Evolutionary conservation across 2,329 filamentous ascomycete species (phyloP), one percentile per base, ranked within the genome.

Genomic region (Madurella fahalii): DNA sequence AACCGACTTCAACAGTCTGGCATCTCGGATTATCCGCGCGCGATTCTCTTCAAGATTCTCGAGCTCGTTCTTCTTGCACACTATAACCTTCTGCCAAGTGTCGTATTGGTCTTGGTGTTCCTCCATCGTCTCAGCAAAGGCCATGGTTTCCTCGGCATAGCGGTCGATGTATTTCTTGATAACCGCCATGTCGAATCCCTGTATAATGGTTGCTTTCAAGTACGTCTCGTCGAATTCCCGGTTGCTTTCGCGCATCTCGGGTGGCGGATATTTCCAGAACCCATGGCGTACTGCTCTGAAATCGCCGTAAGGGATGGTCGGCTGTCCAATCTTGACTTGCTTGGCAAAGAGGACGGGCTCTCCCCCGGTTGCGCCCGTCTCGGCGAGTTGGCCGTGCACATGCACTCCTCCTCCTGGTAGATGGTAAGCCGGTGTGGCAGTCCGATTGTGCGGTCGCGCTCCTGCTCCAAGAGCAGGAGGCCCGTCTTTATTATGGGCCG

Each of bases 161-260:
- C 20, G 15, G 32, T 37, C 20, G 8, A 57, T 12, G 9, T 20
- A 16, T 9, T 42, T 9, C 13, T 54, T 48, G 16, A 59, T 39
- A 12, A 44, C 1, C 3, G 43, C 39, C 4, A n/a, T 2, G n/a
- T 54, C 41, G 12, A 57, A 50, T 1, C 41, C 41, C 15, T 30
- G 5, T 8, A 32, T n/a, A 18, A 17, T 12, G 11, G 54, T 20
- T 20, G 25, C 31, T 39, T 52, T 49, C 12, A 57, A 42, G 11
- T 37, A 37, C 17, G 47, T 20, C 43, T 15, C 34, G 11, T 54
- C 52, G 17, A 59, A 49, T 31, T 52, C 48, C n/a, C 39, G 31
- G 31, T 57, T 59, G 8, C 9, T 2, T 9, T 50, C 42, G 3
- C 13, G 5, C 42, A 59, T 52, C 39, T 59, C 52, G 16, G 54